A percentile compares a stretch with the other conserved stretches of the same genome.
Conservation (phyloP, 768 basidiomycete genomes). For the Macrolepiota fuliginosa region DNA sequence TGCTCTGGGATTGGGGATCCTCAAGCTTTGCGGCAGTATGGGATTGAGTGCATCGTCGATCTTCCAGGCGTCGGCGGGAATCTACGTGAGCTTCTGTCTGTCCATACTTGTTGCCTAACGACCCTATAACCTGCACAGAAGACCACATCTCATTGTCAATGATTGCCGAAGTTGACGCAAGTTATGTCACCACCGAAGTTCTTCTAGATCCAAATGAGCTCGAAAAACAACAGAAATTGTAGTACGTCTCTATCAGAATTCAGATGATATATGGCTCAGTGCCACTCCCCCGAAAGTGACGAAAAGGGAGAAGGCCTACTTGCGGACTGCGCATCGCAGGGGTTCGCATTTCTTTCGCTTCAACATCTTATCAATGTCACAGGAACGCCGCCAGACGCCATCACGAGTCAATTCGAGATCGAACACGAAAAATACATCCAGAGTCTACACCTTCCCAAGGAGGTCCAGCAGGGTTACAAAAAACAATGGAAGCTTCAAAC, state of each 20-base stretch:
- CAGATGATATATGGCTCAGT: not conserved
- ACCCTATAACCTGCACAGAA: not conserved
- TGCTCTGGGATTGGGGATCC: constrained; percentile 23
- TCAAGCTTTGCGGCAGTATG: not conserved
- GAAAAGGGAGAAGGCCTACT: constrained; percentile 4
- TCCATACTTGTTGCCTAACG: not conserved
- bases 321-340: not conserved
- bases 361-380: not conserved
- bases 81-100: constrained; percentile 3
- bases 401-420: not conserved
- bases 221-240: constrained; percentile 7
- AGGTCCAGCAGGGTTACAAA: not conserved
- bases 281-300: not conserved
- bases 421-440: not conserved
- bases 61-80: constrained; percentile 11
- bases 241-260: not conserved
- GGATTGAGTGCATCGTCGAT: constrained; percentile 4
- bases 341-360: constrained; percentile 1
- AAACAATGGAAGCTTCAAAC: constrained; percentile 6
- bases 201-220: constrained; percentile 1
- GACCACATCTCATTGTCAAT: constrained; percentile 8
- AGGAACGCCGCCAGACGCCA: not conserved
- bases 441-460: not conserved
- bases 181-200: not conserved
- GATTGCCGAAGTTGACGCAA: not conserved